Evolutionary conservation across 192 early-diverging fungal species (phyloP).

Genomic region (Coemansia sp.): DNA sequence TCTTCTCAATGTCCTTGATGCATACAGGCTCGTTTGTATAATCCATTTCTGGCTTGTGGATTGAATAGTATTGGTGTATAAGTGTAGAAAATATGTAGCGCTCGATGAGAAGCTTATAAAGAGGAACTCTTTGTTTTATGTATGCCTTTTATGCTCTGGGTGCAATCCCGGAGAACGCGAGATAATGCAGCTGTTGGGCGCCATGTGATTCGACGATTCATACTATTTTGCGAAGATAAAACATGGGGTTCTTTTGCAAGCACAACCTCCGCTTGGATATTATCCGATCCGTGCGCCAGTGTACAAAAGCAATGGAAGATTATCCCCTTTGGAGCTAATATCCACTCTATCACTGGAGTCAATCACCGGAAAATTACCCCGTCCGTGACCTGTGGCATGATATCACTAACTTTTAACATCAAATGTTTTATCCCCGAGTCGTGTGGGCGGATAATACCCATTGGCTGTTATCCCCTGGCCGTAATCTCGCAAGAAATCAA

Average conservation of each 20-base stretch:
- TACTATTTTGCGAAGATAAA: neutral
- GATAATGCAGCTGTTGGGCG: no score
- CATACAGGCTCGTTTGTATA: conserved; percentile 36
- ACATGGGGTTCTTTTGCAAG: neutral
- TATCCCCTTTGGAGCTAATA: neutral
- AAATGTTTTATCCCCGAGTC: no score
- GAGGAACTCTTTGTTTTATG: neutral
- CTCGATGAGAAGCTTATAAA: neutral
- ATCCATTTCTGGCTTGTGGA: conserved; percentile 9
- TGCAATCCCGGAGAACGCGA: no score
- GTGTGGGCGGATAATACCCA: no score
- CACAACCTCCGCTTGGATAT: neutral
- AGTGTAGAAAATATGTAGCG: conserved; percentile 3
- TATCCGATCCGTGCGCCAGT: neutral
- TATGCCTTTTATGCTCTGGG: neutral
- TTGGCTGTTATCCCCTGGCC: no score
- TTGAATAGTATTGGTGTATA: neutral
- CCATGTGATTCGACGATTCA: conserved; percentile 6
- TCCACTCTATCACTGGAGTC: neutral
- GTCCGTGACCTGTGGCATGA: neutral
- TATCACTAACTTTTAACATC: neutral
- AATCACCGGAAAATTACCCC: neutral
- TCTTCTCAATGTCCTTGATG: conserved; percentile 51
- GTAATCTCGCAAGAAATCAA: no score
- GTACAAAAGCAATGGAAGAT: neutral